A percentile compares a stretch with the other conserved stretches of the same genome.
Conservation (phyloP, 805 yeast species). For the Starmerella powellii region DNA sequence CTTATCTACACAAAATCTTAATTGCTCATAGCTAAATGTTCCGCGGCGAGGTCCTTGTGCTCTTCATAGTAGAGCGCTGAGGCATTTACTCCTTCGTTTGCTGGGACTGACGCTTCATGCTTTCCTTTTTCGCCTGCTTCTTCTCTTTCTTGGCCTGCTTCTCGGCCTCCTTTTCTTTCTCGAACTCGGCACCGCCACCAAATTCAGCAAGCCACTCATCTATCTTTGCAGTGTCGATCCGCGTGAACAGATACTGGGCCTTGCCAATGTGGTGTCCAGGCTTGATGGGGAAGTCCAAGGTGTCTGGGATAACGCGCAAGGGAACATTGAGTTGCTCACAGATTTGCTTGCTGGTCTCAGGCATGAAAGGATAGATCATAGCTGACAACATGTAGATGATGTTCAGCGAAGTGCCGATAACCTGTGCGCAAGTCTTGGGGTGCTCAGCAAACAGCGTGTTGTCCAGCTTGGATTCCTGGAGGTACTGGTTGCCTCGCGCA, state of each 20-base stretch:
- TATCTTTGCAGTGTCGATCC: constrained; percentile 82
- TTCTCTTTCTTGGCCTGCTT: constrained; percentile 12
- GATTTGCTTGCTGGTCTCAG: constrained; percentile 62
- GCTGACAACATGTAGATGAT: constrained; percentile 77
- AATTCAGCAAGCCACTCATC: constrained; percentile 76
- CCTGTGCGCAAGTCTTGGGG: constrained; percentile 80
- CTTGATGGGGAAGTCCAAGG: constrained; percentile 53
- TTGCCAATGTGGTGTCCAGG: constrained; percentile 81
- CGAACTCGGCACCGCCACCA: constrained; percentile 51
- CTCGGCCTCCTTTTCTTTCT: constrained; percentile 8
- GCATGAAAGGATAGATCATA: constrained; percentile 78
- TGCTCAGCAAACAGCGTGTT: constrained; percentile 64
- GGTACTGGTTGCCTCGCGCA: constrained; percentile 84
- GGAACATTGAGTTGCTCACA: constrained; percentile 76
- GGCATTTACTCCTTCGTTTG: background rate
- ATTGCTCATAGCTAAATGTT: too few relatives aligned
- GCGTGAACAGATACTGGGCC: constrained; percentile 80
- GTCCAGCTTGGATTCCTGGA: constrained; percentile 92
- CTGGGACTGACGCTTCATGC: constrained; percentile 8
- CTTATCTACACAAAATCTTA: too few relatives aligned
- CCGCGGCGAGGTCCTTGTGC: too few relatives aligned
- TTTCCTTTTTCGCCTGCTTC: constrained; percentile 14
- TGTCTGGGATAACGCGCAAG: constrained; percentile 60
- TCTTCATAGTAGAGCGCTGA: background rate
- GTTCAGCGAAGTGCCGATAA: constrained; percentile 82